A percentile compares a stretch with the other conserved stretches of the same genome.
Conservation (phyloP, 371 early-diverging fungal species). For the Mortierella sp. region DNA sequence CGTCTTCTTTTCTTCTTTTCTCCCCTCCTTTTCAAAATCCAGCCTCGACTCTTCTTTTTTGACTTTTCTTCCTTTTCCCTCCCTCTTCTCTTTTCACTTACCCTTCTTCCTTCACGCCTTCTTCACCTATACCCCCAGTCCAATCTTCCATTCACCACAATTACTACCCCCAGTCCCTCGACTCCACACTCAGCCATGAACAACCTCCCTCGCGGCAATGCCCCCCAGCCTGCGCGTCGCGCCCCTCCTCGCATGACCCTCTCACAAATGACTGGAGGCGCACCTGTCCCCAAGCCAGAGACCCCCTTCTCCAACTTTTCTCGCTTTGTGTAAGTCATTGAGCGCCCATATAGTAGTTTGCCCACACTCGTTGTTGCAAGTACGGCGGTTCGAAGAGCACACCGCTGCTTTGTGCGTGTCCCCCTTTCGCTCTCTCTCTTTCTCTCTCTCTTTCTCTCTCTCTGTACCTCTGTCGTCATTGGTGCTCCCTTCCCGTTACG, state of each 20-base stretch:
- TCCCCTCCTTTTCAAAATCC: neutral
- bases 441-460: neutral
- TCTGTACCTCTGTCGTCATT: constrained; percentile 4
- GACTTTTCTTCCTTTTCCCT: neutral
- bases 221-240: constrained; percentile 38
- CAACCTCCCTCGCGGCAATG: constrained; percentile 35
- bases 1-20: neutral
- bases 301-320: constrained; percentile 79
- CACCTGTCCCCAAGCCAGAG: constrained; percentile 44
- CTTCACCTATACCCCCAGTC: neutral
- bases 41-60: neutral
- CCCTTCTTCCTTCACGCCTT: neutral
- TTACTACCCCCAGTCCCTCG: neutral
- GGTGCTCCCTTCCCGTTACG: neutral
- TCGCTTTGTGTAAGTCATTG: constrained; percentile 74
- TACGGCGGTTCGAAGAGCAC: neutral
- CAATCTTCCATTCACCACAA: neutral
- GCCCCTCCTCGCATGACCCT: constrained; percentile 42
- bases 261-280: constrained; percentile 44
- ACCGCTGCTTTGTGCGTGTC: neutral
- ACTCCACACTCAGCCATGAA: constrained; percentile 24
- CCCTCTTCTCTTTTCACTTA: neutral
- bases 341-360: neutral
- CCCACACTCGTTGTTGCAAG: neutral
- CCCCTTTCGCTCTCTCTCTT: neutral